Evolutionary conservation across 2,329 filamentous ascomycete species (phyloP).

Genomic region (Pseudogymnoascus sp.): DNA sequence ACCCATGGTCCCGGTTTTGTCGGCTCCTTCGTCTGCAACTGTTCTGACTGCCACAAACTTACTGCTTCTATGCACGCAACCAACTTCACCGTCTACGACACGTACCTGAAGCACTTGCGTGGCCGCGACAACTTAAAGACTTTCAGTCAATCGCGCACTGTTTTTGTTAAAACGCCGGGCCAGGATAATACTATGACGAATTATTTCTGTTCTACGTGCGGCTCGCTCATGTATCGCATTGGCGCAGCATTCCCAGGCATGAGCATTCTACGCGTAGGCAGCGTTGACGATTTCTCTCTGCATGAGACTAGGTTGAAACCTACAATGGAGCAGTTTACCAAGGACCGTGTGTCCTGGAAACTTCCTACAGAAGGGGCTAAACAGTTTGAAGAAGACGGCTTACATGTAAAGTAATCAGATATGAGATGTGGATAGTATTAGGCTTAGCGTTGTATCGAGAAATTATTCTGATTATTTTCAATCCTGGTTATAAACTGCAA

Average conservation of each 20-base stretch:
- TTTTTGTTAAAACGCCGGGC: slow-evolving; percentile 22
- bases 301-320: slow-evolving; percentile 51
- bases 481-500: too few species aligned
- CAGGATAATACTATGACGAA: slow-evolving; percentile 49
- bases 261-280: slow-evolving; percentile 48
- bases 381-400: too few species aligned
- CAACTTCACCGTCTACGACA: slow-evolving; percentile 45
- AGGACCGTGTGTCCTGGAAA: slow-evolving; percentile 36
- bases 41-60: slow-evolving; percentile 53
- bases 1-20: slow-evolving; percentile 39
- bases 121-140: slow-evolving; percentile 43
- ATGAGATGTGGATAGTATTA: too few species aligned
- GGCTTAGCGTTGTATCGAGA: too few species aligned
- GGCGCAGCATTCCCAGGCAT: slow-evolving; percentile 36
- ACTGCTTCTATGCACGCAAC: slow-evolving; percentile 55
- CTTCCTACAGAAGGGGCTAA: too few species aligned
- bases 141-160: slow-evolving; percentile 40
- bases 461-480: too few species aligned
- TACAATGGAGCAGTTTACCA: slow-evolving; percentile 42
- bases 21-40: slow-evolving; percentile 52
- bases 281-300: slow-evolving; percentile 53
- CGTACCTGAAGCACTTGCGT: slow-evolving; percentile 40
- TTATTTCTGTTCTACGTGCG: slow-evolving; percentile 52
- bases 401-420: too few species aligned
- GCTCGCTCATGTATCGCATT: slow-evolving; percentile 52